A percentile compares a stretch with the other conserved stretches of the same genome.
These are phyloP conservation scores for Apiotrichum domesticum DNA, from an alignment of 1,284 basidiomycete species.

Conservation along the genomic window DNA sequence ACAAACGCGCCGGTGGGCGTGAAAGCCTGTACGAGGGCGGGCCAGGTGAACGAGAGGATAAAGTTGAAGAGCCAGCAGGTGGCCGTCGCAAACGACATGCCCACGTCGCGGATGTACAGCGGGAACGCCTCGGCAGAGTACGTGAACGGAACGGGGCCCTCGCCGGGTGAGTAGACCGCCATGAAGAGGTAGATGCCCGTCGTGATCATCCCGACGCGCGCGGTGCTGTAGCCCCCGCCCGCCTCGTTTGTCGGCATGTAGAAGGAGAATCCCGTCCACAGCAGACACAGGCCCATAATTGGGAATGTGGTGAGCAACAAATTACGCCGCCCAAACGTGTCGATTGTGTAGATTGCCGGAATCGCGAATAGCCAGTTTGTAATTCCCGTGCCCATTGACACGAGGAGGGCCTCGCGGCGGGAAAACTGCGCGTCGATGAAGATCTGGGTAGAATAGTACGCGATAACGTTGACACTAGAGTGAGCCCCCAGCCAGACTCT, in stretches of 20 bases:
- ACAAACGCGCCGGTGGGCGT: too few species aligned
- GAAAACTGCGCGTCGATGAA: conserved; percentile 54
- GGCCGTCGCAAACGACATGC: conserved; percentile 49
- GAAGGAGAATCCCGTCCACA: neutral
- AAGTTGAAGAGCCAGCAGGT: conserved; percentile 46
- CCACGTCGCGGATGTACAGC: conserved; percentile 49
- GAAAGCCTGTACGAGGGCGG: too few species aligned
- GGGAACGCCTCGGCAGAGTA: conserved; percentile 52
- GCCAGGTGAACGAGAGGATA: conserved; percentile 50
- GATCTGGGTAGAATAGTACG: conserved; percentile 53
- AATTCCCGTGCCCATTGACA: conserved; percentile 59
- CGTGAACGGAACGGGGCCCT: conserved; percentile 63
- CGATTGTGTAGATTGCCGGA: conserved; percentile 12
- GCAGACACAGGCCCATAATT: conserved; percentile 34
- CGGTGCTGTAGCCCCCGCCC: neutral
- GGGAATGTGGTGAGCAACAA: conserved; percentile 59
- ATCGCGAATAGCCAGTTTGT: conserved; percentile 19
- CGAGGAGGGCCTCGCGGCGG: conserved; percentile 49
- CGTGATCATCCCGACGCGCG: conserved; percentile 41
- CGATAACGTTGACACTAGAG: conserved; percentile 23
- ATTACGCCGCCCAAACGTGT: conserved; percentile 60
- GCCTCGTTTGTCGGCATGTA: conserved; percentile 4
- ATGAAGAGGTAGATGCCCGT: conserved; percentile 17
- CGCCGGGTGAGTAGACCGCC: conserved; percentile 48
- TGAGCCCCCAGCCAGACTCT: too few species aligned